Percentiles rank a stretch among this genome's conserved stretches.
phyloP scores from a whole-genome alignment of 768 basidiomycete species.

The Auriculariales sp. region DNA sequence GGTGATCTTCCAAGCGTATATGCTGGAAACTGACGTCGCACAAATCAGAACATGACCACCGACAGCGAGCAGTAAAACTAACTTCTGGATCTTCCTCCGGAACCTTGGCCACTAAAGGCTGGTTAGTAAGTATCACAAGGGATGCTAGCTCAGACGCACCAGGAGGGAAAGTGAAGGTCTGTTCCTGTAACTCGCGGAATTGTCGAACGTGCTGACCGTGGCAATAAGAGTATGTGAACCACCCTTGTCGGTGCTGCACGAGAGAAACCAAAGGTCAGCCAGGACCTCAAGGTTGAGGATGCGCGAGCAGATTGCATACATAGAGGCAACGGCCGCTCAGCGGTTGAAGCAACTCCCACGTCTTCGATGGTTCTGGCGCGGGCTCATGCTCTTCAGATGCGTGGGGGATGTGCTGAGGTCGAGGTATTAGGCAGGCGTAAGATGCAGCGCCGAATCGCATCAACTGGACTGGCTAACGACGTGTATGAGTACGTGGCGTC shows the following conservation, averaged over 20 bases:
- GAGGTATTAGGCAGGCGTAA: slow-evolving; percentile 67
- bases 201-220: slow-evolving; percentile 92
- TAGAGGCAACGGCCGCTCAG: slow-evolving; percentile 73
- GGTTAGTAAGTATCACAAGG: not conserved
- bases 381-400: slow-evolving; percentile 39
- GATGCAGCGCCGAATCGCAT: slow-evolving; percentile 61
- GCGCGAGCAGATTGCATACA: slow-evolving; percentile 30
- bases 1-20: slow-evolving; percentile 69
- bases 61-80: slow-evolving; percentile 14
- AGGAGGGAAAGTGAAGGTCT: slow-evolving; percentile 50
- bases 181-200: slow-evolving; percentile 68
- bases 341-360: slow-evolving; percentile 73
- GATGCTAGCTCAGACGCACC: slow-evolving; percentile 9
- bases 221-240: slow-evolving; percentile 97
- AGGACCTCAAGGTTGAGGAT: no score
- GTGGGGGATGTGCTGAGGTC: slow-evolving; percentile 29
- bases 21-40: slow-evolving; percentile 17
- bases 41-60: not conserved
- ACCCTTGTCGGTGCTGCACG: slow-evolving; percentile 64
- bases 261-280: slow-evolving; percentile 9
- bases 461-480: slow-evolving; percentile 13
- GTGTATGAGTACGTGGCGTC: not conserved
- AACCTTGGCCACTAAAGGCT: slow-evolving; percentile 43
- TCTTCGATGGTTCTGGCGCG: slow-evolving; percentile 53
- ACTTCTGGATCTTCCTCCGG: slow-evolving; percentile 81